Evolutionary conservation across 2,329 filamentous ascomycete species (phyloP).

Genomic region (Didymella keratinophila): DNA sequence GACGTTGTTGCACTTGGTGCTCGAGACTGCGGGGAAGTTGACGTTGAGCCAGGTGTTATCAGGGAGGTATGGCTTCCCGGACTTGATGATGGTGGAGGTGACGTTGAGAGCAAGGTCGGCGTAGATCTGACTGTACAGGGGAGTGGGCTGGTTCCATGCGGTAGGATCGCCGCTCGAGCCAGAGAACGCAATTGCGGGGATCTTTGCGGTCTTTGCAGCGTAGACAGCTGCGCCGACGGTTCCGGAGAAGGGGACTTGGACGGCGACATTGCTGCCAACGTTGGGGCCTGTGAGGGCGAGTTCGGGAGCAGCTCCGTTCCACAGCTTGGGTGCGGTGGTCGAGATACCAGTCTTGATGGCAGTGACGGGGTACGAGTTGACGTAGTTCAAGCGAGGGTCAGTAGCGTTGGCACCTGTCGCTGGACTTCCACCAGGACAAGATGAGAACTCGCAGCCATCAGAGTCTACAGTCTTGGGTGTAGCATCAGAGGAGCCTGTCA

Average conservation of each 20-base stretch:
- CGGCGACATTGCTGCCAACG: conserved; percentile 65
- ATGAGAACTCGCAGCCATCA: conserved; percentile 66
- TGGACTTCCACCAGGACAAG: conserved; percentile 65
- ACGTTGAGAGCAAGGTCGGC: conserved; percentile 68
- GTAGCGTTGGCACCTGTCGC: conserved; percentile 65
- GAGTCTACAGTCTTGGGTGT: conserved; percentile 58
- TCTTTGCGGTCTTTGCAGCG: conserved; percentile 61
- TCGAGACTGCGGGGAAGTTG: conserved; percentile 67
- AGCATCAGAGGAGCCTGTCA: conserved; percentile 61
- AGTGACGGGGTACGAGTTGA: conserved; percentile 73
- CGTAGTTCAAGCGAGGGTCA: conserved; percentile 70
- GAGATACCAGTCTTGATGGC: conserved; percentile 69
- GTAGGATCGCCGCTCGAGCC: conserved; percentile 61
- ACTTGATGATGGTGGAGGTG: conserved; percentile 62
- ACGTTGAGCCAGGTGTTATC: conserved; percentile 70
- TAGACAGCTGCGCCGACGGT: conserved; percentile 72
- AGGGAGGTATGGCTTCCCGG: conserved; percentile 70
- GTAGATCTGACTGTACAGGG: conserved; percentile 66
- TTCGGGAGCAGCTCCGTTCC: conserved; percentile 62
- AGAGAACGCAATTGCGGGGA: conserved; percentile 74
- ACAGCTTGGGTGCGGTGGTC: conserved; percentile 62
- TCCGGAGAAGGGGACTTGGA: conserved; percentile 67
- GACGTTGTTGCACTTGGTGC: conserved; percentile 59
- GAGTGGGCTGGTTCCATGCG: conserved; percentile 61
- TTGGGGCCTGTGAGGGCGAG: conserved; percentile 73